These are phyloP conservation scores for Gracilaria vermiculophylla DNA, from an alignment of 23 red algal genomes.

Conservation along the genomic window DNA sequence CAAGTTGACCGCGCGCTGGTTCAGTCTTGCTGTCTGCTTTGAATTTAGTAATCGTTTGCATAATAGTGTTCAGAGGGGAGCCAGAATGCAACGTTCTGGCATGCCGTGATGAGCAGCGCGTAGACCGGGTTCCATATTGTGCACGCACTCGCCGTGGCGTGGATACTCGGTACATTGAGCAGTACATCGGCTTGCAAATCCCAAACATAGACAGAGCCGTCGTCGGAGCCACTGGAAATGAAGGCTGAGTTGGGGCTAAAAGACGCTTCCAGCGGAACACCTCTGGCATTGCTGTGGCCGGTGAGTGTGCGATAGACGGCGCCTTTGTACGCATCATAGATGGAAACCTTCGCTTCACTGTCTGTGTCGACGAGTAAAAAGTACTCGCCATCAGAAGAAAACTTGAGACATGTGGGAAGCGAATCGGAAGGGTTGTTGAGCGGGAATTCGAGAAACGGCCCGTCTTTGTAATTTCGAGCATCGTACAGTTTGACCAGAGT, in stretches of 20 bases:
- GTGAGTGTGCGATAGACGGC: slow-evolving; percentile 25
- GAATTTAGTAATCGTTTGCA: not conserved
- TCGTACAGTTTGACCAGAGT: slow-evolving; percentile 91
- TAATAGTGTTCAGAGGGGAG: slow-evolving; percentile 35
- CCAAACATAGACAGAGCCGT: slow-evolving; percentile 81
- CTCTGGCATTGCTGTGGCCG: slow-evolving; percentile 67
- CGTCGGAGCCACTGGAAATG: slow-evolving; percentile 82
- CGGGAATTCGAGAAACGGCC: slow-evolving; percentile 83
- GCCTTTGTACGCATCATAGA: slow-evolving; percentile 91
- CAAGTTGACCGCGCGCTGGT: no score
- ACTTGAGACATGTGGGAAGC: slow-evolving; percentile 77
- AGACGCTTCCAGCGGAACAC: slow-evolving; percentile 66
- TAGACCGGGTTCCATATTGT: slow-evolving; percentile 88
- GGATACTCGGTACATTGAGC: slow-evolving; percentile 11
- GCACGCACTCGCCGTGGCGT: slow-evolving; percentile 39
- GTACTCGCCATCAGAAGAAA: slow-evolving; percentile 80
- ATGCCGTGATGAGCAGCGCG: slow-evolving; percentile 81
- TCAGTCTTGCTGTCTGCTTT: no score
- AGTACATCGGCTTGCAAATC: slow-evolving; percentile 41
- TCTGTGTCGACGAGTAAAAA: slow-evolving; percentile 83
- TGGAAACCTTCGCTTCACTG: slow-evolving; percentile 47
- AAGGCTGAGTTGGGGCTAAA: slow-evolving; percentile 89
- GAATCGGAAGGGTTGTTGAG: slow-evolving; percentile 58
- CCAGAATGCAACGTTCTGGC: slow-evolving; percentile 98
- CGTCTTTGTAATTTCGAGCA: slow-evolving; percentile 78